These are phyloP conservation scores for Diaporthe ilicicola DNA, from an alignment of 2,329 filamentous ascomycete species.

Conservation along the genomic window DNA sequence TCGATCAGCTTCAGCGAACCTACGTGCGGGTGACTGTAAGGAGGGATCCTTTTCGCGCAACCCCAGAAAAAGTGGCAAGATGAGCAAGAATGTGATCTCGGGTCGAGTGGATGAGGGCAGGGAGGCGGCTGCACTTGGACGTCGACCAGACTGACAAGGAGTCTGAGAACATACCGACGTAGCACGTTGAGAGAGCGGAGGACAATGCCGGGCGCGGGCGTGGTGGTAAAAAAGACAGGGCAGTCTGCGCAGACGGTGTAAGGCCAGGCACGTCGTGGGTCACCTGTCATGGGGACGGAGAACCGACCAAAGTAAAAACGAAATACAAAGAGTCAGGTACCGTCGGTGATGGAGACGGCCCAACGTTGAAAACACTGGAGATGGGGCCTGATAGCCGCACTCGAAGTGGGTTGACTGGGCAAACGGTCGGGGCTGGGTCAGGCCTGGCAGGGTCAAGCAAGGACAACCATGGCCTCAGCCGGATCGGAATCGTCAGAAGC, in stretches of 20 bases:
- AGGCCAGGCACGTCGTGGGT: slow-evolving; percentile 25
- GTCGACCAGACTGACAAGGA: slow-evolving; percentile 2
- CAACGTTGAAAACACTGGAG: slow-evolving; percentile 23
- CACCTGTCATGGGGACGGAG: slow-evolving; percentile 25
- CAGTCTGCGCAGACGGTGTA: slow-evolving; percentile 16
- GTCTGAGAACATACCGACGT: slow-evolving; percentile 22
- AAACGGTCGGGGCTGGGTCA: slow-evolving; percentile 26
- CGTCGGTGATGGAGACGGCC: slow-evolving; percentile 22
- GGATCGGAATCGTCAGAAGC: slow-evolving; percentile 22
- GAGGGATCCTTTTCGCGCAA: not conserved
- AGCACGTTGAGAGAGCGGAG: slow-evolving; percentile 7
- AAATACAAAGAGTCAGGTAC: slow-evolving; percentile 29
- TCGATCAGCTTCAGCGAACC: slow-evolving; percentile 8
- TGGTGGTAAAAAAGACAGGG: slow-evolving; percentile 26
- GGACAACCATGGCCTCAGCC: slow-evolving; percentile 28
- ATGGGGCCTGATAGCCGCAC: slow-evolving; percentile 30
- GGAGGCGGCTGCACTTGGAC: slow-evolving; percentile 2
- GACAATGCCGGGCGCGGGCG: slow-evolving; percentile 4
- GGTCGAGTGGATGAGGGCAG: slow-evolving; percentile 6
- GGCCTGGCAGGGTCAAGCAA: slow-evolving; percentile 29
- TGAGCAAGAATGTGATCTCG: not conserved
- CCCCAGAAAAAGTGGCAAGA: not conserved
- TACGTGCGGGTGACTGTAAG: not conserved
- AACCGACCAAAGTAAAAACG: slow-evolving; percentile 18
- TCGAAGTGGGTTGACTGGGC: slow-evolving; percentile 21